Evolutionary conservation across 495 filamentous ascomycete species (phyloP), one percentile per base, ranked within the genome.

Genomic region (Articulospora tetracladia): DNA sequence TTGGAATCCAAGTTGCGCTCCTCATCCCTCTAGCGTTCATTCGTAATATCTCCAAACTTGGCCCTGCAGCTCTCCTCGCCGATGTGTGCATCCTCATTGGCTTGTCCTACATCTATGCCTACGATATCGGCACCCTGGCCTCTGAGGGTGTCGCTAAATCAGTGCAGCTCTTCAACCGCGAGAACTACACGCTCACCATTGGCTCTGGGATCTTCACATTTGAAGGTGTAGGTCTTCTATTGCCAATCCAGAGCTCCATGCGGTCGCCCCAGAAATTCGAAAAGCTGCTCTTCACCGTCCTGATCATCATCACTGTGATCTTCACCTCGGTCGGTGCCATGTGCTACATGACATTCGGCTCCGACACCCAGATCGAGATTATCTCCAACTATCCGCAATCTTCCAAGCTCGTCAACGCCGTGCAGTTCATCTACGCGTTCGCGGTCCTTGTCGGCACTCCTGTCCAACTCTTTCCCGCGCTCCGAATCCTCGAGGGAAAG

Each of bases 171-270:
- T 88, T 88, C 74, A 88, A 87, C 71, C 82, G 84, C 0, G 67
- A 70, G 13, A 72, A 75, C 27, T 88, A 83, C 66, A 86, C 85
- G 0, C 73, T 88, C 17, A 86, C 82, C 44, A 74, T 88, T 53
- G 85, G 85, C 54, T 76, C 82, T 2, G 77, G 83, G 1, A 86
- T 88, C 69, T 88, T 87, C 69, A 86, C 84, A 1, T 88, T 86
- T 56, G 85, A 88, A 69, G 85, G 85, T 22, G 87, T 88, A 26
- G 85, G 85, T 3, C 75, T 88, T 19, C 82, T 88, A 56, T 72
- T 88, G 0, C 85, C 85, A 0, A 87, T 88, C 53, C 83, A 86
- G 64, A 80, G 79, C 11, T 82, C 79, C 27, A 88, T 88, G 85
- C 74, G 76, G 22, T 64, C 83, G 32, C 85, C 85, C 0, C 67